Evolutionary conservation across 208 protist species (phyloP), one percentile per base, ranked within the genome.

Genomic region (Borovskyia barvae): DNA sequence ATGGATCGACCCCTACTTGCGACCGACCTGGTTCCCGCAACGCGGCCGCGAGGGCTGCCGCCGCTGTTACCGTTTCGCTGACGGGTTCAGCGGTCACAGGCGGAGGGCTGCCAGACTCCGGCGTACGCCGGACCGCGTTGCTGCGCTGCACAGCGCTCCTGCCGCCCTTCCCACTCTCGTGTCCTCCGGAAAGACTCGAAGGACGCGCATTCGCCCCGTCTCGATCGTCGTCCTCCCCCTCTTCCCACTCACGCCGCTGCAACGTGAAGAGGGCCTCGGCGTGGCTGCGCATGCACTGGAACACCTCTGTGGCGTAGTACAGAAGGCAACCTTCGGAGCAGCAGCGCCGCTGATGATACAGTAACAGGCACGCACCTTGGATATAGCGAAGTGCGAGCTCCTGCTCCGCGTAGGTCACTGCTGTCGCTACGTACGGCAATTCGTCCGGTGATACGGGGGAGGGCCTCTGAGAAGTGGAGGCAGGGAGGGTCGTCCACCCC

Each of bases 221-320:
- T 29, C 63, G 25, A 15, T 59, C 19, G 4, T 28, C 39, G 17
- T 41, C 20, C 25, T 59, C 50, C 37, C n/a, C 46, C 28, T 56
- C 47, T 36, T 54, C 53, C 37, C 37, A 47, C 50, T 69, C 51
- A 36, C 61, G 70, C 3, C 80, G 77, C 26, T 69, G 73, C 50
- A 62, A 65, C 11, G 61, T 62, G 48, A 81, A 83, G 29, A 85
- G 54, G 4, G 83, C 84, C 20, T 89, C 79, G 32, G 80, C 57
- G 72, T 95, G 89, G 58, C 88, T 85, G 41, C 88, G 66, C 66
- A 80, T 84, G 69, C 89, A 92, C 69, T 89, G 84, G 49, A 90
- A 81, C 15, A 87, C 46, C 51, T 93, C 85, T 62, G 85, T 77
- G 20, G 84, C 81, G 72, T 85, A 93, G 39, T 80, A 80, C 29